Evolutionary conservation across 140 eudicot genomes (phyloP), one percentile per base, ranked within the genome.

Genomic region (Oenanthe javanica): DNA sequence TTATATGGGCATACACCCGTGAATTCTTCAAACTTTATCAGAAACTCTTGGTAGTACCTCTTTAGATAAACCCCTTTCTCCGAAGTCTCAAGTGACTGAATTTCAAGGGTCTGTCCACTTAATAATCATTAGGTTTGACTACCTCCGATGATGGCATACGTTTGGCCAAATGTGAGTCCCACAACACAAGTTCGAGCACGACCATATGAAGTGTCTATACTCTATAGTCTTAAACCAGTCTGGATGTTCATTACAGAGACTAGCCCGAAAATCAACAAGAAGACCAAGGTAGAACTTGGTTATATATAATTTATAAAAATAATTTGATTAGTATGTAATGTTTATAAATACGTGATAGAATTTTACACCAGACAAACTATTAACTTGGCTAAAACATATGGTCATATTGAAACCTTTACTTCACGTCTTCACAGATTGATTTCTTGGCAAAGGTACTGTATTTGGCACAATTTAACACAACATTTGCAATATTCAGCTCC

Each of bases 181-280:
- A 94, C 0, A 88, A 83, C 54, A 94, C 98, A 51, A 94, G 89
- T 90, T 94, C 97, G 31, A 12, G 98, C 96, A 80, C 94, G 96
- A 23, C 98, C 98, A 57, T 92, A 94, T 25, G 98, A 94, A 21
- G 97, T 94, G 74, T 92, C 94, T 11, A 94, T 89, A 38, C 31
- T 31, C 31, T 31, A 31, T 31, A 31, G 84, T 82, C 85, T 87
- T 90, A 54, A 94, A 94, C 70, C 80, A 88, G 3, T 92, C 92
- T 0, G 98, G 91, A 69, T 92, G 84, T 23, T 92, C 89, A 9
- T 92, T 87, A 87, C 98, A 92, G 13, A 94, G 86, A 0, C 93
- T 81, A 40, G 94, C 83, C 6, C 97, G 89, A 59, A 92, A 94
- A 82, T 90, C 92, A 70, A 88, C 52, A 19, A 96, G 97, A 74